phyloP scores from a whole-genome alignment of 2,329 filamentous ascomycete species.

The Penicillium psychrosexuale region DNA sequence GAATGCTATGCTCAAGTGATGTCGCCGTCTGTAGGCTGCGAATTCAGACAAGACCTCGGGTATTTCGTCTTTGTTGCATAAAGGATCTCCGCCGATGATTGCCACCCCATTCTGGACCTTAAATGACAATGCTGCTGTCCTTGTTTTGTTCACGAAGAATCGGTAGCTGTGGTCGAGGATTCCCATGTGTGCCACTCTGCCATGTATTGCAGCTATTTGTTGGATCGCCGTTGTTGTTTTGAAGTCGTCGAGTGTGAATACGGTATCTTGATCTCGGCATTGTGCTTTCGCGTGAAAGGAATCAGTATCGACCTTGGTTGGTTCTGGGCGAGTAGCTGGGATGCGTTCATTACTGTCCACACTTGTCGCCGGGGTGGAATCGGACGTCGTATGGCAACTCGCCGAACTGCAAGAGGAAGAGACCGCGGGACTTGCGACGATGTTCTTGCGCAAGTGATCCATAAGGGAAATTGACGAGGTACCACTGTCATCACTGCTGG shows the following conservation, averaged over 20 bases:
- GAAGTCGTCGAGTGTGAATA: slow-evolving; percentile 34
- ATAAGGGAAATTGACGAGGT: slow-evolving; percentile 8
- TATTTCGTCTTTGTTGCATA: slow-evolving; percentile 31
- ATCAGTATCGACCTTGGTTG: not conserved
- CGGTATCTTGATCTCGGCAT: slow-evolving; percentile 7
- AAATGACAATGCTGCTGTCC: slow-evolving; percentile 39
- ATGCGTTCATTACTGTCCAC: slow-evolving; percentile 8
- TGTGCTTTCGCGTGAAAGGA: not conserved
- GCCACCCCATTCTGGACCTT: slow-evolving; percentile 39
- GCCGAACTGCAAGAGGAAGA: slow-evolving; percentile 17
- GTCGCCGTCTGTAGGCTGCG: slow-evolving; percentile 29
- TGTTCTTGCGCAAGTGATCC: slow-evolving; percentile 18
- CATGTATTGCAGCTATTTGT: slow-evolving; percentile 33
- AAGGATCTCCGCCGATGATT: slow-evolving; percentile 41
- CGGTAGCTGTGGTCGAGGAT: slow-evolving; percentile 43
- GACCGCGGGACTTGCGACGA: not conserved
- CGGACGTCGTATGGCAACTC: slow-evolving; percentile 11
- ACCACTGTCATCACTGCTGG: not conserved
- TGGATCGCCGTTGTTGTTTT: slow-evolving; percentile 32
- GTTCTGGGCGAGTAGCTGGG: not conserved
- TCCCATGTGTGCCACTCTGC: slow-evolving; percentile 44
- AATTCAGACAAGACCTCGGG: slow-evolving; percentile 36
- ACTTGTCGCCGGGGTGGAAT: slow-evolving; percentile 16
- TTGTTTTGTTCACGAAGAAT: slow-evolving; percentile 39
- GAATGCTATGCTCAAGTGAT: slow-evolving; percentile 35